These are phyloP conservation scores for Kalanchoe fedtschenkoi DNA, from an alignment of 164 flowering plant genomes.

Conservation along the genomic window DNA sequence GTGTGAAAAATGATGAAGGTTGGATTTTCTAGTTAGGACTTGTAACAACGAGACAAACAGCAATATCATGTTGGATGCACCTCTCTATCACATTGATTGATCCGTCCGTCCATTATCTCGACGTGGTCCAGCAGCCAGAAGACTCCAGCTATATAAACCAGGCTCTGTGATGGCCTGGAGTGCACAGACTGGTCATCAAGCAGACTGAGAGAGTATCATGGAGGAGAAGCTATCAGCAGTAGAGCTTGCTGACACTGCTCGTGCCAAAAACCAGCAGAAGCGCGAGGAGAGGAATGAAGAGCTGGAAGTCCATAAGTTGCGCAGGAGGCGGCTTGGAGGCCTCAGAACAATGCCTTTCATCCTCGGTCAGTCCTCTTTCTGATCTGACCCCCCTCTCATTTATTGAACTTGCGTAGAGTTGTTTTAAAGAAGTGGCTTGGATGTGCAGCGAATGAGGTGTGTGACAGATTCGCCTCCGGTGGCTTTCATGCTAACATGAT, in stretches of 20 bases:
- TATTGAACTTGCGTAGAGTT: neutral
- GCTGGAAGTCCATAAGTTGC: neutral
- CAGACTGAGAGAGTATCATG: neutral
- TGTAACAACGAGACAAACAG: neutral
- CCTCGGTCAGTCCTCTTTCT: neutral
- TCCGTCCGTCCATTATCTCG: neutral
- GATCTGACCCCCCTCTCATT: neutral
- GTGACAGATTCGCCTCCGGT: slow-evolving; percentile 7
- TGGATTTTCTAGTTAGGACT: neutral
- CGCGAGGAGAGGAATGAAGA: neutral
- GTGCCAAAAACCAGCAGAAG: neutral
- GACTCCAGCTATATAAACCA: slow-evolving; percentile 1
- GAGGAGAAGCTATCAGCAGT: neutral
- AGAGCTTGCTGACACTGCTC: neutral
- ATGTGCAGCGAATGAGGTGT: slow-evolving; percentile 7
- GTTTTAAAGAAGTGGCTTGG: neutral
- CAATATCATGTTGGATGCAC: neutral
- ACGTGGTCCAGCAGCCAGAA: neutral
- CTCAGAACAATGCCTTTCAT: slow-evolving; percentile 6
- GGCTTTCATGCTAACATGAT: slow-evolving; percentile 13
- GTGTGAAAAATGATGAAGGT: neutral
- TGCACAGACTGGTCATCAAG: neutral
- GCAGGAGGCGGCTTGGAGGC: slow-evolving; percentile 6
- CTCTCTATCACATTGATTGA: slow-evolving; percentile 1
- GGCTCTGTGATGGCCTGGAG: neutral